A percentile compares a stretch with the other conserved stretches of the same genome.
These are phyloP conservation scores for Trichosporon sp. DNA, from an alignment of 1,284 basidiomycete species.

Conservation along the genomic window DNA sequence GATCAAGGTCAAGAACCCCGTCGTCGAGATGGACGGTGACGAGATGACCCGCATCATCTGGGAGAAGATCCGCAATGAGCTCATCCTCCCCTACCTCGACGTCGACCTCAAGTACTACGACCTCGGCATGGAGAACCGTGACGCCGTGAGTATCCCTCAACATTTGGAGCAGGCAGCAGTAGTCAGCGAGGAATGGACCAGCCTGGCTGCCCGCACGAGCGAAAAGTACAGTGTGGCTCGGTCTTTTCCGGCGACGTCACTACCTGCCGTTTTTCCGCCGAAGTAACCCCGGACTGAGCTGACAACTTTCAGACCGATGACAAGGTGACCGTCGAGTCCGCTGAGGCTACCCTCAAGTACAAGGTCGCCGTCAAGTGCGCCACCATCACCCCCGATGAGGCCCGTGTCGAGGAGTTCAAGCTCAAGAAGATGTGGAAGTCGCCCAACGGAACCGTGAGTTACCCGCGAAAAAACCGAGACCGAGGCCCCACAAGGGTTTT, in stretches of 20 bases:
- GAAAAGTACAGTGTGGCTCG: background rate
- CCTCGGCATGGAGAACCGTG: conserved; percentile 85
- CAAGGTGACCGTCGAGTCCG: conserved; percentile 85
- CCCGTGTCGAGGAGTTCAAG: conserved; percentile 66
- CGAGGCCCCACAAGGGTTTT: background rate
- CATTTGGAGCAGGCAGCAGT: background rate
- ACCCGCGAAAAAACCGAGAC: background rate
- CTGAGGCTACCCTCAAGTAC: conserved; percentile 80
- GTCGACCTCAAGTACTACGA: conserved; percentile 98
- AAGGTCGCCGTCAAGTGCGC: conserved; percentile 81
- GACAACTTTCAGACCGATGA: conserved; percentile 69
- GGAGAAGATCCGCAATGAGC: conserved; percentile 97
- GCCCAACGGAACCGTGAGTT: conserved; percentile 81
- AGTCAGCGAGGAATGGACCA: background rate
- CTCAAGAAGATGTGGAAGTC: conserved; percentile 97
- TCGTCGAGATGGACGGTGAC: conserved; percentile 95
- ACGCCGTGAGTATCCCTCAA: conserved; percentile 58
- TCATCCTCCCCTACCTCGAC: conserved; percentile 90
- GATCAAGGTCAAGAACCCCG: conserved; percentile 79
- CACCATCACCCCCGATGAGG: conserved; percentile 95
- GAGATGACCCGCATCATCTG: conserved; percentile 98
- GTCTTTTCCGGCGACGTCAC: conserved; percentile 1
- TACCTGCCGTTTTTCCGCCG: conserved; percentile 10
- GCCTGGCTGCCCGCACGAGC: too few relatives aligned
- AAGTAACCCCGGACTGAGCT: conserved; percentile 8